Evolutionary conservation across 352 stramenopile genomes (phyloP), one percentile per base, ranked within the genome.

Genomic region (Phytophthora pluvialis): DNA sequence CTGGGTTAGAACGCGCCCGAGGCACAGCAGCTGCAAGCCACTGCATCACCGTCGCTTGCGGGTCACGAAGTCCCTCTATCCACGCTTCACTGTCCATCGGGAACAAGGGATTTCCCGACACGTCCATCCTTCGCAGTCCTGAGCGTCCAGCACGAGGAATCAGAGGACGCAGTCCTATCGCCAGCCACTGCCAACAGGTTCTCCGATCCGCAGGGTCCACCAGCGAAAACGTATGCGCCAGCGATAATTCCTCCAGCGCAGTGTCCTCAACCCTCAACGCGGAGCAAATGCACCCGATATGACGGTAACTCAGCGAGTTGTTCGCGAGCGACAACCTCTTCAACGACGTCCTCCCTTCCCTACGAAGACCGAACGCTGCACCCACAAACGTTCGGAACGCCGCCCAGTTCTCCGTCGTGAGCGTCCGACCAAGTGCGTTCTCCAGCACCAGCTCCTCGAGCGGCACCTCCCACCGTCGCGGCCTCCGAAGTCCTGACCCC

Each of bases 241-340:
- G 40, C 1, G 69, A 77, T 5, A 77, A 52, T 9, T 77, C 69
- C 33, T 73, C 64, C 15, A 77, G 56, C 6, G 38, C 25, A 31
- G 45, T 45, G 21, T 10, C 47, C 12, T 69, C 63, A 50, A 26
- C 35, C 35, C 65, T 56, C n/a, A 77, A 63, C 0, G 72, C 72
- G 10, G 72, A 80, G 58, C 68, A 77, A 36, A 80, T 59, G 7
- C 64, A 71, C 1, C 56, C 68, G 36, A 77, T 36, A 45, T 80
- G 64, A 16, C 52, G 64, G 26, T 35, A 66, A 28, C 33, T 73
- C 26, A 80, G 39, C n/a, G 68, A 68, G 39, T 75, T 80, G 26
- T 66, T 64, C 9, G 68, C 72, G 13, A 80, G 35, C 29, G 72
- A 80, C 33, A 80, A 40, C 25, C 64, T 54, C 49, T 55, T 75